Conservation (phyloP, 208 protist genomes). For the Crithidia acanthocephali region DNA sequence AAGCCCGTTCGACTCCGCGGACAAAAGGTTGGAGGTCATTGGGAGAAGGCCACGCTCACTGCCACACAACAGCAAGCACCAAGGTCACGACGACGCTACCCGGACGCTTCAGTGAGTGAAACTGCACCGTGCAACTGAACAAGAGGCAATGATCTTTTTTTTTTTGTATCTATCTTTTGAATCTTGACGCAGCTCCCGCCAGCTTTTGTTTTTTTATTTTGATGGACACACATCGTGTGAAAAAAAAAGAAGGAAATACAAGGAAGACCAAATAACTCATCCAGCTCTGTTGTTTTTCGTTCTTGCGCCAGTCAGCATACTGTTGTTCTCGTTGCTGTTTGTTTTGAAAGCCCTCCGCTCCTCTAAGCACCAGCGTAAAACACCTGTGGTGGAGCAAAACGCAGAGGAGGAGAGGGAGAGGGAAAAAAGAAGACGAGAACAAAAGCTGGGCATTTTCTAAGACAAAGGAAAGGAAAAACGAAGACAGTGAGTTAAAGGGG, state of each 20-base stretch:
- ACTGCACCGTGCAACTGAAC: too few species aligned
- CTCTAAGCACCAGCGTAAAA: background rate
- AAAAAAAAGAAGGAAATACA: constrained; percentile 20
- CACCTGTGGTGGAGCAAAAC: background rate
- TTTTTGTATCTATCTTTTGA: constrained; percentile 7
- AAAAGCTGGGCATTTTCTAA: background rate
- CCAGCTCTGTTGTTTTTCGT: background rate
- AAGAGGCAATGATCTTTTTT: constrained; percentile 6
- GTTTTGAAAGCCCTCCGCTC: constrained; percentile 7
- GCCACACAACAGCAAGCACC: background rate
- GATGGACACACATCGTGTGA: constrained; percentile 9
- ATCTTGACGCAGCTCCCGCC: background rate
- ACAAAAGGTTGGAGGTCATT: too few species aligned
- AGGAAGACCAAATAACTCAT: background rate
- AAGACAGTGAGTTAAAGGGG: background rate
- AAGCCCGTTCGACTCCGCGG: too few species aligned
- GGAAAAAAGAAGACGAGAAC: background rate
- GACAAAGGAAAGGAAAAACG: background rate
- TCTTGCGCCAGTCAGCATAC: background rate
- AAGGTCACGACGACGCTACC: background rate
- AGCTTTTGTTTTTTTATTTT: constrained; percentile 13
- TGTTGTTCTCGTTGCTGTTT: background rate
- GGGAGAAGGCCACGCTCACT: too few species aligned
- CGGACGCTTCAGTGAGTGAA: too few species aligned
- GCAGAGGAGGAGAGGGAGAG: background rate